Evolutionary conservation across 2,329 filamentous ascomycete species (phyloP).

Genomic region (Amesomyces nigricolor): DNA sequence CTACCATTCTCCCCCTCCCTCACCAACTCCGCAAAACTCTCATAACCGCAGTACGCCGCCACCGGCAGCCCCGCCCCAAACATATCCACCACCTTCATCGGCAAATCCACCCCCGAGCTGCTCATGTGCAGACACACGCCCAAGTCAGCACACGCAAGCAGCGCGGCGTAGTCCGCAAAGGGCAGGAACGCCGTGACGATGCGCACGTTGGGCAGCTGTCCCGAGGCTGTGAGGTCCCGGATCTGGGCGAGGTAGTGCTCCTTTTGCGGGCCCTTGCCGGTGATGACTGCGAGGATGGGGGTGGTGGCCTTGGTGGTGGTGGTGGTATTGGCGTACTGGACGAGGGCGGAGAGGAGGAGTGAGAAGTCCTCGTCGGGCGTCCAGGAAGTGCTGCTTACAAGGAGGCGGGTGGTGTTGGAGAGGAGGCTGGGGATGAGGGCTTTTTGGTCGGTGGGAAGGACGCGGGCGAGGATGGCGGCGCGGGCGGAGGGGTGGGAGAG

Average conservation of each 20-base stretch:
- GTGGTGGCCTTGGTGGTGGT: constrained; percentile 38
- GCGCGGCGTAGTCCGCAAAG: constrained; percentile 73
- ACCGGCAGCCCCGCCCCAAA: constrained; percentile 92
- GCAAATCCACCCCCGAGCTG: constrained; percentile 88
- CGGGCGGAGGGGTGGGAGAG: constrained; percentile 45
- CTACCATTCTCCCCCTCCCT: constrained; percentile 78
- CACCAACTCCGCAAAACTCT: constrained; percentile 88
- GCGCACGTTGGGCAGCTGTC: constrained; percentile 62
- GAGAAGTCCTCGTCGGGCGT: constrained; percentile 95
- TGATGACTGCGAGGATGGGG: constrained; percentile 85
- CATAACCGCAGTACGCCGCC: constrained; percentile 76
- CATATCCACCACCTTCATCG: constrained; percentile 99
- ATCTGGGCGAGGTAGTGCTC: constrained; percentile 67
- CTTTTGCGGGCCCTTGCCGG: constrained; percentile 85
- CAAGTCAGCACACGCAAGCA: constrained; percentile 80
- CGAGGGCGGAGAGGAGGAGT: constrained; percentile 75
- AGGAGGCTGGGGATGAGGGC: constrained; percentile 43
- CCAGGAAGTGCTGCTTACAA: constrained; percentile 96
- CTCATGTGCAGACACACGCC: constrained; percentile 90
- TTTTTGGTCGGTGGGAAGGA: constrained; percentile 57
- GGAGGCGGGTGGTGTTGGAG: constrained; percentile 58
- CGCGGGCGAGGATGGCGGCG: constrained; percentile 53
- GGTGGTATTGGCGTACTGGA: constrained; percentile 56
- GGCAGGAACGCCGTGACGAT: constrained; percentile 82
- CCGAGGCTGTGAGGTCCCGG: constrained; percentile 50